phyloP scores from a whole-genome alignment of 176 grass and related monocot genomes.

The Oryza brachyantha region DNA sequence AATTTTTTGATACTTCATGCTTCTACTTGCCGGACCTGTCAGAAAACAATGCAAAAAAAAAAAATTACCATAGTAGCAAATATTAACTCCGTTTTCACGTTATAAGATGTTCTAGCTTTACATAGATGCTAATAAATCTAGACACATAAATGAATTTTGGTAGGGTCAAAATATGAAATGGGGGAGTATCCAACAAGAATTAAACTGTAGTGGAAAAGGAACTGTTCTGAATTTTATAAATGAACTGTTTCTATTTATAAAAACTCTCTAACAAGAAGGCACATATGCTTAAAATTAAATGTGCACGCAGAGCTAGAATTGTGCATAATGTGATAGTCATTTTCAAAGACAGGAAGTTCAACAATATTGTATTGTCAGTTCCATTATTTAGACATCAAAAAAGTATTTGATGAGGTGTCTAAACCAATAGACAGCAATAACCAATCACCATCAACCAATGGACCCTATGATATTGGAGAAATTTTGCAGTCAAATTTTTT shows the following conservation, averaged over 20 bases:
- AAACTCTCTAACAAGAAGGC: conserved; percentile 16
- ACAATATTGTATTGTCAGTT: not conserved
- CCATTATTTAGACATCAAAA: not conserved
- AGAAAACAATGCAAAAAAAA: not conserved
- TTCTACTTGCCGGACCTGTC: conserved; percentile 23
- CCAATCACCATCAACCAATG: not conserved
- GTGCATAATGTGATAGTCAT: not conserved
- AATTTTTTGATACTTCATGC: conserved; percentile 10
- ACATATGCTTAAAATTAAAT: conserved; percentile 1
- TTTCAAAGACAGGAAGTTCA: not conserved
- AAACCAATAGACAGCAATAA: not conserved
- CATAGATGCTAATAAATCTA: no score
- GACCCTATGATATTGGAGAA: not conserved
- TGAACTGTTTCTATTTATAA: conserved; percentile 1
- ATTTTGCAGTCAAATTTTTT: no score
- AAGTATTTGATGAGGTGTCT: not conserved
- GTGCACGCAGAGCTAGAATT: conserved; percentile 2
- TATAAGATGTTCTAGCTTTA: no score
- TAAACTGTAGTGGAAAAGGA: not conserved
- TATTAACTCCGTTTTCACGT: no score
- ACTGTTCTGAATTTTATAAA: conserved; percentile 19
- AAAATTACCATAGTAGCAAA: not conserved
- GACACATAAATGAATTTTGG: no score
- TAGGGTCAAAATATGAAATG: no score
- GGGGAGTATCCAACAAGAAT: not conserved